These are phyloP conservation scores for Camelina neglecta DNA, from an alignment of 345 rosid species.

Conservation along the genomic window DNA sequence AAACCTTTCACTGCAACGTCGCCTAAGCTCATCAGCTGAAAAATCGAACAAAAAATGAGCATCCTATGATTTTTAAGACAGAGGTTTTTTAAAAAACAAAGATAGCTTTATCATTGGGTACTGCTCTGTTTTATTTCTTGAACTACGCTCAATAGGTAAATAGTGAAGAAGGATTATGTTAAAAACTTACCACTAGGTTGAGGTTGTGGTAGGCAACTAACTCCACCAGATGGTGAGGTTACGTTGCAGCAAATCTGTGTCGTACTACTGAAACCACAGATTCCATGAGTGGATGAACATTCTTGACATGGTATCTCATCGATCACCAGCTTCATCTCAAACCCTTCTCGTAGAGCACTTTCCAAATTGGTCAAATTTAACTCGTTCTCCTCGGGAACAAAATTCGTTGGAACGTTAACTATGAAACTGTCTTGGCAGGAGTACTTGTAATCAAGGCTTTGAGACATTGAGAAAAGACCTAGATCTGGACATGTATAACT, in stretches of 20 bases:
- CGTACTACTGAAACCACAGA: neutral
- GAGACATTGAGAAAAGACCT: neutral
- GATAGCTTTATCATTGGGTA: neutral
- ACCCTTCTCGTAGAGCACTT: neutral
- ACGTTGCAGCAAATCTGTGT: neutral
- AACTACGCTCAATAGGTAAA: neutral
- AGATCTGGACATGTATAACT: constrained; percentile 13
- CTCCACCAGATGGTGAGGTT: neutral
- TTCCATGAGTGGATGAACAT: neutral
- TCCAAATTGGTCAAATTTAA: neutral
- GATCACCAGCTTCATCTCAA: neutral
- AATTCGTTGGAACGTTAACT: neutral
- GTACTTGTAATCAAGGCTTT: neutral
- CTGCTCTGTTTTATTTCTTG: constrained; percentile 2
- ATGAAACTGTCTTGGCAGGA: neutral
- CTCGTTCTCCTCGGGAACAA: neutral
- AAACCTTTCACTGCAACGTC: constrained; percentile 15
- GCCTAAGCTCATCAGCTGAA: neutral
- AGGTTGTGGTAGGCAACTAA: neutral
- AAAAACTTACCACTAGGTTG: constrained; percentile 4
- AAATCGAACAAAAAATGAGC: neutral
- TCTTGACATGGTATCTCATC: neutral
- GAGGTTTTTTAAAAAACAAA: neutral
- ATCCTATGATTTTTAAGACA: neutral
- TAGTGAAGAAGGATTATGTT: neutral